phyloP scores from a whole-genome alignment of 305 asterid genomes.

The Fraxinus greggii region DNA sequence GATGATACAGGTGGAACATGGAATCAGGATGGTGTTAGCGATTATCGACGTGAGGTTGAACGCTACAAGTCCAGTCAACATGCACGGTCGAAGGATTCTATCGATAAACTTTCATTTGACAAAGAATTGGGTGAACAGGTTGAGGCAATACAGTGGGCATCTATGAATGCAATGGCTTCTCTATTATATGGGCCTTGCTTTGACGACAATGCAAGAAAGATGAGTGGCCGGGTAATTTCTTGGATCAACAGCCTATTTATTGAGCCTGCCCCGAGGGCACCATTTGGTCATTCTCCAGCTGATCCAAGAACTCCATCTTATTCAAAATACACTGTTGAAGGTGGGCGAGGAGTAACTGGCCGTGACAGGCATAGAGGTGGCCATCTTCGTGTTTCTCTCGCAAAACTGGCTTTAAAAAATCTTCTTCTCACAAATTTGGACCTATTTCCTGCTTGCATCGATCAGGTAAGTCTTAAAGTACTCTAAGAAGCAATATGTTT shows the following conservation, averaged over 20 bases:
- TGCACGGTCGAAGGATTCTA: conserved; percentile 91
- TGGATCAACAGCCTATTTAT: conserved; percentile 98
- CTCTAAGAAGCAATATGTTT: conserved; percentile 11
- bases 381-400: conserved; percentile 85
- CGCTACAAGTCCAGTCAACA: conserved; percentile 96
- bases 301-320: conserved; percentile 99
- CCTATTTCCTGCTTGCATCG: conserved; percentile 98
- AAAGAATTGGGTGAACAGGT: conserved; percentile 94
- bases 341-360: conserved; percentile 72
- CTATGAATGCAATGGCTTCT: conserved; percentile 99
- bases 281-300: conserved; percentile 97
- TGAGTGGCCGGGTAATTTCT: conserved; percentile 98
- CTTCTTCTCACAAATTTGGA: conserved; percentile 97
- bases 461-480: conserved; percentile 59
- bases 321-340: conserved; percentile 76
- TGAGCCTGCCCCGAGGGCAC: conserved; percentile 97
- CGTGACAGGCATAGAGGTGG: conserved; percentile 99
- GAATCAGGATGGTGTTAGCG: conserved; percentile 93
- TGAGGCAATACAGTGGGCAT: conserved; percentile 98
- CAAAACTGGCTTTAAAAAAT: conserved; percentile 89
- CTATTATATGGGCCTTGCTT: conserved; percentile 97
- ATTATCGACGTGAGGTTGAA: conserved; percentile 98
- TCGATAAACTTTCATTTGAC: conserved; percentile 91
- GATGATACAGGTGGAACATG: conserved; percentile 90
- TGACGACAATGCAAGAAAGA: conserved; percentile 97